Evolutionary conservation across 805 yeast species (phyloP), one percentile per base, ranked within the genome.

Genomic region (Kodamaea lidongshanica): DNA sequence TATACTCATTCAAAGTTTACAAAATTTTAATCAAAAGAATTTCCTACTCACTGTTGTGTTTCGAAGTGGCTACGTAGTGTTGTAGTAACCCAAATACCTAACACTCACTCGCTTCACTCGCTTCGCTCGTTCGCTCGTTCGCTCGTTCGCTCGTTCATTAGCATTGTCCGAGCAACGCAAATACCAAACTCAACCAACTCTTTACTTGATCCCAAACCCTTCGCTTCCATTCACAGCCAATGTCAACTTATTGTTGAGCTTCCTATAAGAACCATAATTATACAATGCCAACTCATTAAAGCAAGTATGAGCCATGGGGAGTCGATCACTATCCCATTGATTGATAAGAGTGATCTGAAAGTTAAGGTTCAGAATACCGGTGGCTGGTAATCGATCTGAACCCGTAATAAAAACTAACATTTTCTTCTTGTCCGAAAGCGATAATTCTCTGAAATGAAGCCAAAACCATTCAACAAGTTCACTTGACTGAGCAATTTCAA

Each of bases 291-390:
- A 51, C 59, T 89, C 95, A 50, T 89, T 92, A 61, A 92, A 89
- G 45, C 98, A 89, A 0, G 97, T 92, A 50, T 89, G 97, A 0
- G 96, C 86, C 10, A 80, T 61, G 0, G 97, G 97, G 11, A 88
- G 56, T 27, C 79, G 61, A 2, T 70, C 63, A 20, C 60, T 51
- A 18, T 61, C 65, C 1, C 39, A 44, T 5, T 55, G 60, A 11
- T 41, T 39, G 8, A 61, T 45, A 32, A 71, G 70, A 10, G 79
- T 72, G n/a, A 89, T 72, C 37, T 78, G 78, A 46, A 92, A 79
- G 25, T 67, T 65, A 60, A 89, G 58, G 30, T 81, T 79, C 17
- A 82, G 78, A 16, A 86, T 67, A 0, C 98, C 98, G 0, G 95
- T 84, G 0, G 96, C 94, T 1, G 98, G 97, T 6, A 92, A 67